phyloP scores from a whole-genome alignment of 768 basidiomycete species.

The Termitomyces sp. region DNA sequence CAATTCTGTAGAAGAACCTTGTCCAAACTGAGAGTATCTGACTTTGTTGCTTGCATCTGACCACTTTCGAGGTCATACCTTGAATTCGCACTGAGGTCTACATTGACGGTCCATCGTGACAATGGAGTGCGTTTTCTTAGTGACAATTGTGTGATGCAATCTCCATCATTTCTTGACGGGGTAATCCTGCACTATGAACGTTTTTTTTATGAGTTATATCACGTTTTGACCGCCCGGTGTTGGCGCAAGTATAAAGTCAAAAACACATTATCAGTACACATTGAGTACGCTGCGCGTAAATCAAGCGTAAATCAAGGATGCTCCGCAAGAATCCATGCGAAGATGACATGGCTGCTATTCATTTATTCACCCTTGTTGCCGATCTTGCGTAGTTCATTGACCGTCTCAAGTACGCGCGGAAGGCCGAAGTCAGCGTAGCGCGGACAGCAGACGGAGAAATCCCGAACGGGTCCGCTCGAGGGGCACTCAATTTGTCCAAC shows the following conservation, averaged over 20 bases:
- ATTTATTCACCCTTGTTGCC: conserved; percentile 24
- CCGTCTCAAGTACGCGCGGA: background rate
- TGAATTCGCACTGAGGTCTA: background rate
- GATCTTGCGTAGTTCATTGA: conserved; percentile 10
- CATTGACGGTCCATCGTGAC: conserved; percentile 3
- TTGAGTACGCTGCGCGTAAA: background rate
- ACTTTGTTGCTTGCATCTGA: background rate
- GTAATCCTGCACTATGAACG: conserved; percentile 11
- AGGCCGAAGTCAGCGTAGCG: too few relatives aligned
- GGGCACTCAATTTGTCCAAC: too few relatives aligned
- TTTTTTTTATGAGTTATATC: conserved; percentile 14
- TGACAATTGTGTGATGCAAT: too few relatives aligned
- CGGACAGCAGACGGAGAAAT: too few relatives aligned
- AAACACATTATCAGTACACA: background rate
- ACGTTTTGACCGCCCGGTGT: background rate
- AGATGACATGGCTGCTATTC: conserved; percentile 34
- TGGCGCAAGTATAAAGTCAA: background rate
- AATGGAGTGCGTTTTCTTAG: conserved; percentile 14
- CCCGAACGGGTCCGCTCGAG: too few relatives aligned
- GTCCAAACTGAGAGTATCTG: background rate
- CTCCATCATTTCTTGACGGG: too few relatives aligned
- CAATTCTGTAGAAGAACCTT: background rate
- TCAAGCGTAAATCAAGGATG: too few relatives aligned
- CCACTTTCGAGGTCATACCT: too few relatives aligned
- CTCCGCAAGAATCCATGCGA: conserved; percentile 39